Evolutionary conservation across 345 rosid species (phyloP).

Genomic region (Moringa oleifera): DNA sequence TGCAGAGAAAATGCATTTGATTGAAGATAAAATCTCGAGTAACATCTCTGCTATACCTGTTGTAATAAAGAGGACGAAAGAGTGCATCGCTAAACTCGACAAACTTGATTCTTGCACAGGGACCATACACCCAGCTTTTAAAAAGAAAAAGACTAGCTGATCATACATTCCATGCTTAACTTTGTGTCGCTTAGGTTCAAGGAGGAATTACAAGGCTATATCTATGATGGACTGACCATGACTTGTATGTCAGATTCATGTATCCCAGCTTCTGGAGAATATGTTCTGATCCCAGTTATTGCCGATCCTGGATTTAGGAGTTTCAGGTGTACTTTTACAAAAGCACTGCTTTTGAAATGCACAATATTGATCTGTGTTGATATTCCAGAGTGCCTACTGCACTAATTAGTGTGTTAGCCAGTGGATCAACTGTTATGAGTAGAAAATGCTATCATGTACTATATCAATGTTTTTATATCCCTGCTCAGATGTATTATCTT

Average conservation of each 20-base stretch:
- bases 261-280: not conserved
- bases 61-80: conserved; percentile 51
- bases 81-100: conserved; percentile 46
- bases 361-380: not conserved
- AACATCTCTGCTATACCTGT: conserved; percentile 41
- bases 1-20: conserved; percentile 34
- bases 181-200: not conserved
- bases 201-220: not conserved
- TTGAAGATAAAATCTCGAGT: conserved; percentile 41
- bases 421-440: too few species aligned
- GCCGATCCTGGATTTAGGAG: not conserved
- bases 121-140: conserved; percentile 54
- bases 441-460: not conserved
- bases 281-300: not conserved
- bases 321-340: not conserved
- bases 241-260: not conserved
- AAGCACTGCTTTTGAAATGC: not conserved
- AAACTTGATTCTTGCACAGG: conserved; percentile 37
- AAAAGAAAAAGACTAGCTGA: conserved; percentile 19
- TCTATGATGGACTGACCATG: not conserved
- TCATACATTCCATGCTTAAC: not conserved
- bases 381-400: not conserved
- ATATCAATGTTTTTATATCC: too few species aligned
- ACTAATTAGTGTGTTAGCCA: not conserved
- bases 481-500: not conserved